A percentile compares a stretch with the other conserved stretches of the same genome.
Evolutionary conservation across 441 rosid genomes (phyloP).

Genomic region (Corymbia citriodora): DNA sequence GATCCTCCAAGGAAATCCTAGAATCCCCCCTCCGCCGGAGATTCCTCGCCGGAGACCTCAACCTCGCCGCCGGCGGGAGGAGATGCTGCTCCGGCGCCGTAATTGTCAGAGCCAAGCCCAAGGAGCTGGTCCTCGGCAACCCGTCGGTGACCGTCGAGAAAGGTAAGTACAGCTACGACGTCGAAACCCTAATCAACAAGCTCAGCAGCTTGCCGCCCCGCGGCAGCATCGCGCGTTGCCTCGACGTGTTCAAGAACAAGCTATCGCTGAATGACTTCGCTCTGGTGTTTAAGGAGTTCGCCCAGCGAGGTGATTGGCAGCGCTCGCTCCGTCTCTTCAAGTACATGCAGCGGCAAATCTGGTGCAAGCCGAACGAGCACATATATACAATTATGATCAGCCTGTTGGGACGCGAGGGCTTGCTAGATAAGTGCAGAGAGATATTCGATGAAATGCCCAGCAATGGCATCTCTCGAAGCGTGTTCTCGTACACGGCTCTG

Average conservation of each 20-base stretch:
- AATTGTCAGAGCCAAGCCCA: slow-evolving; percentile 41
- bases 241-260: slow-evolving; percentile 81
- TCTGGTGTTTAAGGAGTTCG: slow-evolving; percentile 86
- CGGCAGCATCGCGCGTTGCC: slow-evolving; percentile 87
- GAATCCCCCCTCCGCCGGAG: not conserved
- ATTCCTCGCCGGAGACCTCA: not conserved
- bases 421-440: slow-evolving; percentile 78
- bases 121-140: slow-evolving; percentile 65
- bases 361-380: slow-evolving; percentile 96
- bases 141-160: slow-evolving; percentile 76
- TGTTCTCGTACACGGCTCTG: slow-evolving; percentile 84
- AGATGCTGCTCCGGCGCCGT: slow-evolving; percentile 13
- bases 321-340: slow-evolving; percentile 87
- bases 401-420: slow-evolving; percentile 76
- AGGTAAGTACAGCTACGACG: slow-evolving; percentile 93
- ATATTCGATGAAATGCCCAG: slow-evolving; percentile 85
- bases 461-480: slow-evolving; percentile 67
- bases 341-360: slow-evolving; percentile 93
- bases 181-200: slow-evolving; percentile 89
- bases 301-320: slow-evolving; percentile 94
- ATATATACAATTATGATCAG: slow-evolving; percentile 90
- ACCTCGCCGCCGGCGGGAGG: slow-evolving; percentile 19
- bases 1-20: slow-evolving; percentile 19
- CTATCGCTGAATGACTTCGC: slow-evolving; percentile 83
- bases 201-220: slow-evolving; percentile 95